Evolutionary conservation across 164 flowering plant species (phyloP).

Genomic region (Cinnamomum chago): DNA sequence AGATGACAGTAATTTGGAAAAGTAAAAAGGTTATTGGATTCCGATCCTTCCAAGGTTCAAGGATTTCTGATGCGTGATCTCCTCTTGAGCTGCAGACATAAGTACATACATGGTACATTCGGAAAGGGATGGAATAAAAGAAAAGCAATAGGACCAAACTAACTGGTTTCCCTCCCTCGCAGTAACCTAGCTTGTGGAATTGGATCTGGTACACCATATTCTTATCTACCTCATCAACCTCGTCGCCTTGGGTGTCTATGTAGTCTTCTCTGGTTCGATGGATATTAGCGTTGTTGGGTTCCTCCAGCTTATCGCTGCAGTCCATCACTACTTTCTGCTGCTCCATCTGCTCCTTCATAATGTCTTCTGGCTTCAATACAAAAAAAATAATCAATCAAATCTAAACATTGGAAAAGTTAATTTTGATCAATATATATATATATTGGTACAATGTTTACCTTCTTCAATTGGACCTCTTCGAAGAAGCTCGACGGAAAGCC

Average conservation of each 20-base stretch:
- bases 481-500: conserved; percentile 19
- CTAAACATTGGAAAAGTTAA: not conserved
- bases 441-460: conserved; percentile 26
- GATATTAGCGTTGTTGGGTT: conserved; percentile 9
- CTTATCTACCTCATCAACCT: conserved; percentile 29
- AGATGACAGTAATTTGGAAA: not conserved
- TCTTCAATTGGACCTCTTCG: conserved; percentile 30
- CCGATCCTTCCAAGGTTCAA: not conserved
- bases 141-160: conserved; percentile 36
- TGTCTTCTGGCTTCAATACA: conserved; percentile 79
- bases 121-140: not conserved
- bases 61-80: not conserved
- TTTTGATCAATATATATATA: not conserved
- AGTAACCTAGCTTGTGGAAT: conserved; percentile 29
- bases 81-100: not conserved
- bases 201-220: conserved; percentile 45
- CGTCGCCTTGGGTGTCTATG: conserved; percentile 36
- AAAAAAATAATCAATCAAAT: conserved; percentile 37
- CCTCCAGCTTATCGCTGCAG: conserved; percentile 8
- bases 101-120: conserved; percentile 19
- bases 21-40: not conserved
- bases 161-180: conserved; percentile 29
- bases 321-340: conserved; percentile 16
- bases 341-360: conserved; percentile 51
- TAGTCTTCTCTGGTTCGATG: conserved; percentile 27